Base-by-base conservation (phyloP, 208 protist species). In the Strigomonas oncopelti region DNA sequence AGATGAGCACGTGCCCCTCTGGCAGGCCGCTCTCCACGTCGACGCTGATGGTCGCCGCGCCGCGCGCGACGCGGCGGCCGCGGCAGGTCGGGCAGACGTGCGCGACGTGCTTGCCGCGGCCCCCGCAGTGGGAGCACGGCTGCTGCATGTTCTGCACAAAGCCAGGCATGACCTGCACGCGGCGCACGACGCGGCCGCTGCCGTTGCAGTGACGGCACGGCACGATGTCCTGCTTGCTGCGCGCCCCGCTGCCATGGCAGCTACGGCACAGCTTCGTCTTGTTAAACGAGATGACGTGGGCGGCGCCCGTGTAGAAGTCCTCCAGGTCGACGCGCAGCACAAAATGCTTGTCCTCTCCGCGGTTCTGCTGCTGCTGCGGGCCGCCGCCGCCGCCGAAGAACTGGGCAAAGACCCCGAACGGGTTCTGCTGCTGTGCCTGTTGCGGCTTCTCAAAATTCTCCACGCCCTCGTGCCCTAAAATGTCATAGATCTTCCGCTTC, bases 401-500 rank as follows among this genome's bases (percentile, higher is more conserved):
- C 28, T 62, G 57, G 4, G 55, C 55, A 36, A 60, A 60, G 9
- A 38, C 34, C 5, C 42, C 42, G 18, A 48, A 48, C 9, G 46
- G 24, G 16, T 75, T 53, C 3, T 67, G 31, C 54, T 69, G 46
- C 48, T 65, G 66, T 31, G 7, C 11, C 57, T 62, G 57, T 16
- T 34, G 57, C 64, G 67, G 67, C 32, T 74, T 65, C 61, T 82
- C 42, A 25, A 96, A 78, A 79, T 87, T 81, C 74, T 80, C 70
- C 55, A 97, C 52, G 22, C 93, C 93, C 38, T 87, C 85, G 64
- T 92, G 85, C 18, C 94, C 94, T 20, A 83, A 85, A 77, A 94
- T 88, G 71, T 98, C 94, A 70, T 95, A 98, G 74, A 97, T 95
- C 67, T 92, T 91, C 0, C 93, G 82, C 69, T 95, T 94, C 48